Evolutionary conservation across 2,329 filamentous ascomycete genomes (phyloP), one percentile per base, ranked within the genome.

Genomic region (Neofusicoccum parvum): DNA sequence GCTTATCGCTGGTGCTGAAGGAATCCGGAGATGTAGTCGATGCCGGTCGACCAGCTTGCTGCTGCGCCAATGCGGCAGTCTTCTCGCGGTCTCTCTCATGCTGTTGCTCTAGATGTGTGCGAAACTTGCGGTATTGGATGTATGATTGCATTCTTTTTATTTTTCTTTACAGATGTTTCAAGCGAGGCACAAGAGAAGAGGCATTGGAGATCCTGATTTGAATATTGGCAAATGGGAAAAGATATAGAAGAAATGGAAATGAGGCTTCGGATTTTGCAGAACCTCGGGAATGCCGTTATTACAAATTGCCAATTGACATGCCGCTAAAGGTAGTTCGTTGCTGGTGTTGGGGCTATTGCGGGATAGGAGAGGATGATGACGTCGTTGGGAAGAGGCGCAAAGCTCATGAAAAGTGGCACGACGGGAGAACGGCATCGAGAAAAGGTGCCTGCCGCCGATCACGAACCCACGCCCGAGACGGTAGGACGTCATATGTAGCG

Each of bases 81-180:
- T 68, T 67, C 36, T 68, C 66, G 10, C 41, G 20, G 37, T 69
- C 65, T 45, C 65, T 65, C 17, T 53, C 60, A 20, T 68, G 65
- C 51, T 70, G 65, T 17, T 53, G 39, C 45, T 69, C 59, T 2
- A 69, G 64, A 53, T 67, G 67, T 20, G 54, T 63, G 12, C 68
- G 66, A 14, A 73, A 69, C 27, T 62, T 67, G 11, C 67, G 68
- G 37, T 74, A 73, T 53, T 73, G 71, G 10, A 70, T 34, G 39
- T 72, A 67, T 1, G 72, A 74, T 34, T 74, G 71, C 72, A 74
- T 74, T 5, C 23, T 23, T 23, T 23, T 3, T 23, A 23, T 23
- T 23, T 23, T 23, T 23, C 23, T 11, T 48, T 34, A 9, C 41
- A 20, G 12, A n/a, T 7, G 9, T 32, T 15, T 39, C 36, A 39